phyloP scores from a whole-genome alignment of 192 early-diverging fungal genomes.

The Chytriomyces sp. region DNA sequence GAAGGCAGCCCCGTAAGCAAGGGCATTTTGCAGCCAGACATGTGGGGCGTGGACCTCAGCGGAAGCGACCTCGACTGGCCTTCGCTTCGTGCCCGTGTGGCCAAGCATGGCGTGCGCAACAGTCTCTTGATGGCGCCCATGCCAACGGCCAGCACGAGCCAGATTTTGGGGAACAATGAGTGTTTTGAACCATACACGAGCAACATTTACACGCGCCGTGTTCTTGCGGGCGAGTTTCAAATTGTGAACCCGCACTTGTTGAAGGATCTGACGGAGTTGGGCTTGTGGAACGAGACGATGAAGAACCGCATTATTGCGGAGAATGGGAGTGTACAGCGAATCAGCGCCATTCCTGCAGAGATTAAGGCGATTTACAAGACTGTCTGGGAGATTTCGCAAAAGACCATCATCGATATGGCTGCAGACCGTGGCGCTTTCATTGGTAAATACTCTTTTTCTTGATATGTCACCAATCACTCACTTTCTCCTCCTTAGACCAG shows the following conservation, averaged over 20 bases:
- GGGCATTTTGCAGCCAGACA: conserved; percentile 90
- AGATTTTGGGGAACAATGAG: conserved; percentile 98
- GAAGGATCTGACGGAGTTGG: conserved; percentile 90
- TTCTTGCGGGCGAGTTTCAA: conserved; percentile 97
- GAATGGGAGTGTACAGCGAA: conserved; percentile 83
- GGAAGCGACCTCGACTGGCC: conserved; percentile 84
- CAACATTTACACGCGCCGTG: conserved; percentile 97
- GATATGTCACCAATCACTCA: conserved; percentile 4
- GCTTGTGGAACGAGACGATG: conserved; percentile 91
- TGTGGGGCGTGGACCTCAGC: conserved; percentile 80
- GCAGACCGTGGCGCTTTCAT: conserved; percentile 97
- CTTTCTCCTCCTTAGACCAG: conserved; percentile 66
- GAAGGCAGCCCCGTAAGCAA: conserved; percentile 84
- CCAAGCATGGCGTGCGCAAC: conserved; percentile 86
- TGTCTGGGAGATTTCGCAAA: conserved; percentile 91
- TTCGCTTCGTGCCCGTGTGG: conserved; percentile 74
- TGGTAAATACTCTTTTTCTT: conserved; percentile 34
- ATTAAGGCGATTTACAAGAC: conserved; percentile 97
- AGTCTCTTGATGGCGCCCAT: conserved; percentile 94
- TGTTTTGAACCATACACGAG: conserved; percentile 82
- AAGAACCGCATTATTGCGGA: conserved; percentile 94
- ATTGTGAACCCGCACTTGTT: conserved; percentile 96
- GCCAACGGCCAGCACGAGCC: conserved; percentile 96
- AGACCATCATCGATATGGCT: conserved; percentile 92
- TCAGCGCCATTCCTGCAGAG: conserved; percentile 77